A percentile compares a stretch with the other conserved stretches of the same genome.
These are phyloP conservation scores for Sporothrix dimorphospora DNA, from an alignment of 2,329 filamentous ascomycete species.

Conservation along the genomic window DNA sequence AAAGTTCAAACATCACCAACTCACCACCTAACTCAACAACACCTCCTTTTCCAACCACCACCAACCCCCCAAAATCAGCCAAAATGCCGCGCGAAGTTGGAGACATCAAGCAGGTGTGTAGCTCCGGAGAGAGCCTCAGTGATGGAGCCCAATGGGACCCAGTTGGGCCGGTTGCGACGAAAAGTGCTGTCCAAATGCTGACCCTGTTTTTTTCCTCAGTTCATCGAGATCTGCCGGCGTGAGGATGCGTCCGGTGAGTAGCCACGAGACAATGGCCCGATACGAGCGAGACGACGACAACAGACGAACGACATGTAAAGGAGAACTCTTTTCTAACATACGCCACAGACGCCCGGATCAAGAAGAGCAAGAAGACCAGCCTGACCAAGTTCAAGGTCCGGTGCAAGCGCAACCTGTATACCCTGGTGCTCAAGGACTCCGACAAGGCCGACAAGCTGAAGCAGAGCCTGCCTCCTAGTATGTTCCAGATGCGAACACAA, in stretches of 20 bases:
- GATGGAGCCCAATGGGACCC: not conserved
- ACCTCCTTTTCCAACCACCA: slow-evolving; percentile 35
- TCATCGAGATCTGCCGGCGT: slow-evolving; percentile 99
- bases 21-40: slow-evolving; percentile 34
- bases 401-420: slow-evolving; percentile 96
- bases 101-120: slow-evolving; percentile 85
- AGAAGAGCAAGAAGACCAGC: slow-evolving; percentile 89
- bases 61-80: slow-evolving; percentile 48
- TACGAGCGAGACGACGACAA: not conserved
- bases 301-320: slow-evolving; percentile 7
- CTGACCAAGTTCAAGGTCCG: slow-evolving; percentile 99
- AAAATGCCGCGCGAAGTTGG: slow-evolving; percentile 98
- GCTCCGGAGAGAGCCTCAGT: not conserved
- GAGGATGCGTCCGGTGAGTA: slow-evolving; percentile 99
- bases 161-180: not conserved
- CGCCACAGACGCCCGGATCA: slow-evolving; percentile 76
- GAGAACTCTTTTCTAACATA: slow-evolving; percentile 34
- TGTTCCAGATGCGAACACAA: no score
- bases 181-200: slow-evolving; percentile 25
- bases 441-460: slow-evolving; percentile 99
- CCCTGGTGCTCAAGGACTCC: slow-evolving; percentile 94
- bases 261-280: not conserved
- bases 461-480: slow-evolving; percentile 98
- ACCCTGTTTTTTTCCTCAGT: slow-evolving; percentile 53
- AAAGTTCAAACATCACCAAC: slow-evolving; percentile 21